Evolutionary conservation across 2,329 filamentous ascomycete genomes (phyloP), one percentile per base, ranked within the genome.

Genomic region (Corinectria fuckeliana): DNA sequence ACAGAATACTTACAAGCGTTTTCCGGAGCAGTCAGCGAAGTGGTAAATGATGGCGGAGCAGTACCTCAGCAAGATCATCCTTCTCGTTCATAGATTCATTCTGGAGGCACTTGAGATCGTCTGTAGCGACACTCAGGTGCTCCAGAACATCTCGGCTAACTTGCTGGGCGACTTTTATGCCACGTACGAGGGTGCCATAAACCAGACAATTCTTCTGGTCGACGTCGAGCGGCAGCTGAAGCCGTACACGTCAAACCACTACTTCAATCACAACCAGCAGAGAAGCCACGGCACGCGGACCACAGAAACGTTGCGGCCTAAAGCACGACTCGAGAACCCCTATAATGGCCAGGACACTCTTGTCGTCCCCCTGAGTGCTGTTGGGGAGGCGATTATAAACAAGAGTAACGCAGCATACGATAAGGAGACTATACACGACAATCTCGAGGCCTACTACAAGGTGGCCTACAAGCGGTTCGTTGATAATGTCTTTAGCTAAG

Each of bases 391-490:
- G n/a, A 9, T 32, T 3, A 32, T 9, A 9, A 32, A 32, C 1
- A 30, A 23, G 2, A 48, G 45, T 20, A 48, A 48, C n/a, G 10
- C 25, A 4, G 25, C 30, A 8, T n/a, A 48, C 9, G 21, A n/a
- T 11, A 20, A 16, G 11, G 16, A 32, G 42, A 80, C 86, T 10
- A 80, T 89, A 8, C 83, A 88, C 51, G 84, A 89, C 61, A 82
- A 83, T 2, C 75, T 90, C 0, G 73, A 79, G 50, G 78, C 81
- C 4, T 90, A 88, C 72, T 90, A 90, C 75, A 81, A 84, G 30
- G 81, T 89, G 2, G 78, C 85, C 0, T 77, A 76, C 16, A 84
- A 85, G 69, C 80, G 85, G 0, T 88, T 90, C 60, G 79, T 88
- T 2, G 88, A 91, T 67, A 81, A 77, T 11, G 72, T 91, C 2